A percentile compares a stretch with the other conserved stretches of the same genome.
Conservation (phyloP, 1,284 basidiomycete genomes). For the Neotropicomus parvogracilis region DNA sequence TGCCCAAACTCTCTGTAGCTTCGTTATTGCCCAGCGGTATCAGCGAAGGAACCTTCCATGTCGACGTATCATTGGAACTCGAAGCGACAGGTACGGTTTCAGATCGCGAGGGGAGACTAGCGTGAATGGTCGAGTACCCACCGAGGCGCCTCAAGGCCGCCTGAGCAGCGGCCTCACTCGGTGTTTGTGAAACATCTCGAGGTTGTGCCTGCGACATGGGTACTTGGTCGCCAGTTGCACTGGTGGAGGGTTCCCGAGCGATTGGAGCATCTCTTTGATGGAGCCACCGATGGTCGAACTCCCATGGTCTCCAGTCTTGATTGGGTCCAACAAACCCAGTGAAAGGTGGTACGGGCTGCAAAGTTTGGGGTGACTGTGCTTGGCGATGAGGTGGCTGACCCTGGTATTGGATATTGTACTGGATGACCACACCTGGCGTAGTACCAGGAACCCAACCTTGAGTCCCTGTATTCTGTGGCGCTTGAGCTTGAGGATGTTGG, state of each 20-base stretch:
- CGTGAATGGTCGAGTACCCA: constrained; percentile 7
- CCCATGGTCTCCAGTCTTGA: constrained; percentile 63
- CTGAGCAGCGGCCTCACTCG: constrained; percentile 45
- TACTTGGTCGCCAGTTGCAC: constrained; percentile 6
- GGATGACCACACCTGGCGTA: constrained; percentile 44
- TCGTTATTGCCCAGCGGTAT: constrained; percentile 49
- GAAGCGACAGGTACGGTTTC: constrained; percentile 11
- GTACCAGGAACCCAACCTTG: constrained; percentile 34
- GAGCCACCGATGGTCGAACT: constrained; percentile 34
- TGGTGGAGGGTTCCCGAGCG: constrained; percentile 8
- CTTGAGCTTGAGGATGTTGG: constrained; percentile 20
- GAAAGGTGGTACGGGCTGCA: constrained; percentile 44
- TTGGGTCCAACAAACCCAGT: constrained; percentile 60
- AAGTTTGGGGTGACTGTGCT: constrained; percentile 28
- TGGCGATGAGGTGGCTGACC: constrained; percentile 28
- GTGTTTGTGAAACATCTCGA: constrained; percentile 19
- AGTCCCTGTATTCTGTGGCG: constrained; percentile 23
- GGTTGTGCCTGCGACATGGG: constrained; percentile 16
- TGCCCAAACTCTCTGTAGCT: constrained; percentile 1
- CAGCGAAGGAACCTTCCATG: constrained; percentile 42
- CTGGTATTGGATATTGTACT: constrained; percentile 58
- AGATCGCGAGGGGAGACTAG: constrained; percentile 1
- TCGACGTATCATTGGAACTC: constrained; percentile 10
- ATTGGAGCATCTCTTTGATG: constrained; percentile 12
- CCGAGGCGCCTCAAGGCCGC: constrained; percentile 41